Evolutionary conservation across 2,329 filamentous ascomycete species (phyloP), one percentile per base, ranked within the genome.

Genomic region (Apiospora aurea): DNA sequence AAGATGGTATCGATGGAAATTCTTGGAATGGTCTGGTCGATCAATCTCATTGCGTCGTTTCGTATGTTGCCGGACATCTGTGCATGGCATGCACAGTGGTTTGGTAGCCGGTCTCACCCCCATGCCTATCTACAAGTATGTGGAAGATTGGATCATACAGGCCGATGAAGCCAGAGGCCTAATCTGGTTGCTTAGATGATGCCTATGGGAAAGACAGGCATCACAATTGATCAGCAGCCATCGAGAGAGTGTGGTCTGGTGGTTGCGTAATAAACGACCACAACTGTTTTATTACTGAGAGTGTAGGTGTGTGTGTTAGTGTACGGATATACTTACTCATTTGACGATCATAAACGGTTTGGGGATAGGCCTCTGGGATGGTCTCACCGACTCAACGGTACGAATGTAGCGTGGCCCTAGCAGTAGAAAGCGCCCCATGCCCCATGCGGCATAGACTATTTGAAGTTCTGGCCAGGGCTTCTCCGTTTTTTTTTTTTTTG

Each of bases 381-480:
- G 57, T 64, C 57, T 64, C 57, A 64, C 57, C 57, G 57, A 64
- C 57, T 64, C 57, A 64, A 64, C 57, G 57, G 57, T 64, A 64
- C 57, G 21, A 41, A 41, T n/a, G 34, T 64, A 64, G 57, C 57
- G 57, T 64, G 57, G 57, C 34, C 57, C 34, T 41, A n/a, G 53
- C 34, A 38, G 34, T 38, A 5, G 34, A 64, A 1, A 13, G 29
- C 18, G 18, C 7, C 11, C 34, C 34, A 64, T 64, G 21, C 57
- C 53, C 21, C 57, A 64, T 64, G 34, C 18, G 34, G 57, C 57
- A 41, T 64, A 64, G 57, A 64, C 57, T 38, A 51, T 26, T 26
- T 24, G n/a, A 64, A 21, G 34, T 41, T 64, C 57, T 64, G 34
- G 57, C 34, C 57, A 64, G 34, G 57, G 57, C 57, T 64, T 8